Conservation (phyloP, 345 rosid species). For the Melaleuca quinquenervia region DNA sequence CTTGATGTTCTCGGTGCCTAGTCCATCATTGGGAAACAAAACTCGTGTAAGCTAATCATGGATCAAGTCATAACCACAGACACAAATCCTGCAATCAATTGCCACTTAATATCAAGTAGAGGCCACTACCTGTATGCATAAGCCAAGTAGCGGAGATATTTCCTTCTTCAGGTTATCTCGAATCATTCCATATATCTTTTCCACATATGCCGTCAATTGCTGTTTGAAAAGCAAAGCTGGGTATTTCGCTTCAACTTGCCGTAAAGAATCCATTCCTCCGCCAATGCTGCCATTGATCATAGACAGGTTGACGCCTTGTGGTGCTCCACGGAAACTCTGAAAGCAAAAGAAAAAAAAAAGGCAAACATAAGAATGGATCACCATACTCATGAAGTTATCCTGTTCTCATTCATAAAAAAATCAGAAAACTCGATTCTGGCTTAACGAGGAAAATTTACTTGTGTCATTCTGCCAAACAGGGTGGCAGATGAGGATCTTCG, state of each 20-base stretch:
- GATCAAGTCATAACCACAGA: background rate
- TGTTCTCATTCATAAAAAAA: background rate
- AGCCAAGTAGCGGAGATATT: slow-evolving; percentile 90
- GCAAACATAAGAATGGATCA: background rate
- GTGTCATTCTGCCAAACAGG: slow-evolving; percentile 90
- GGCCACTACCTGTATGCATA: slow-evolving; percentile 82
- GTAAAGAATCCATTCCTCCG: slow-evolving; percentile 46
- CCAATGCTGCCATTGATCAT: slow-evolving; percentile 44
- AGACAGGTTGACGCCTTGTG: slow-evolving; percentile 78
- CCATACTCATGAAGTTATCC: background rate
- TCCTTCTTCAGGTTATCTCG: slow-evolving; percentile 93
- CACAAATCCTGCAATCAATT: background rate
- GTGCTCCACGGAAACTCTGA: slow-evolving; percentile 89
- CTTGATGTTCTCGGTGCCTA: slow-evolving; percentile 99
- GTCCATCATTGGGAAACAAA: background rate
- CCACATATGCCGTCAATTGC: slow-evolving; percentile 94
- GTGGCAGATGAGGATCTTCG: slow-evolving; percentile 94
- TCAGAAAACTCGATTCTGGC: background rate
- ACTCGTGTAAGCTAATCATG: background rate
- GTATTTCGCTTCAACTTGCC: slow-evolving; percentile 96
- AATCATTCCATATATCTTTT: slow-evolving; percentile 95
- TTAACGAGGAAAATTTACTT: slow-evolving; percentile 24
- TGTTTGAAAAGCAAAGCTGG: slow-evolving; percentile 96
- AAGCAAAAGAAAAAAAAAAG: background rate
- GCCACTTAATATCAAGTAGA: background rate